Conservation (phyloP, 225 moss, liverwort and hornwort genomes). For the Marchantia polymorpha region DNA sequence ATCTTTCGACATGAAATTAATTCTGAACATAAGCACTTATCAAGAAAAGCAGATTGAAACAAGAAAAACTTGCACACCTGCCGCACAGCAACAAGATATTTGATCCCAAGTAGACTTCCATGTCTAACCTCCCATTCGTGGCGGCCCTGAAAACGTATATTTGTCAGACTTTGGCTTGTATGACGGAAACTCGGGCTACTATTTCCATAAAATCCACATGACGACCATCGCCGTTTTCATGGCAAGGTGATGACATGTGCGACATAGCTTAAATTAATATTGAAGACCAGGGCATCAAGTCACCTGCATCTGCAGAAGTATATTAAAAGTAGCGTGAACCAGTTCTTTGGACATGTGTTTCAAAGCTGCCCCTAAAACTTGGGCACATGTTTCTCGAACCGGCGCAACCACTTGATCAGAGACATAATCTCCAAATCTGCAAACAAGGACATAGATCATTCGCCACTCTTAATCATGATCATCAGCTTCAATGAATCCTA, state of each 20-base stretch:
- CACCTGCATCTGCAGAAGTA: conserved; percentile 79
- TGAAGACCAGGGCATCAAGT: background rate
- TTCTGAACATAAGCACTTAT: background rate
- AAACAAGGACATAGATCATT: background rate
- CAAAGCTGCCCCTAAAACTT: conserved; percentile 81
- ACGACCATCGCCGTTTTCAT: background rate
- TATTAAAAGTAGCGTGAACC: conserved; percentile 70
- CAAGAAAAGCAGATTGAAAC: background rate
- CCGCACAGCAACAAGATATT: conserved; percentile 88
- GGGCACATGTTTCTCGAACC: conserved; percentile 92
- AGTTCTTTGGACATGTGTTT: conserved; percentile 76
- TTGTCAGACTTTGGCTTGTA: background rate
- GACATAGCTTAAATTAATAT: background rate
- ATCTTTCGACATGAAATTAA: background rate
- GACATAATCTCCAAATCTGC: conserved; percentile 90
- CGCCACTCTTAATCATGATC: too few species aligned
- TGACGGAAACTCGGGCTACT: too few species aligned
- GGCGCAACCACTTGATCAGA: conserved; percentile 96
- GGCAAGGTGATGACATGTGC: too few species aligned
- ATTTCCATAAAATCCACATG: background rate
- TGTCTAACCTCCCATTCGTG: conserved; percentile 95
- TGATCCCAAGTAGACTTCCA: conserved; percentile 88
- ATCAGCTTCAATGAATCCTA: background rate
- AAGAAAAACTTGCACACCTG: conserved; percentile 43
- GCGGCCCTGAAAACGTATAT: conserved; percentile 48